These are phyloP conservation scores for Lablab purpureus DNA, from an alignment of 306 rosid genomes.

Conservation along the genomic window DNA sequence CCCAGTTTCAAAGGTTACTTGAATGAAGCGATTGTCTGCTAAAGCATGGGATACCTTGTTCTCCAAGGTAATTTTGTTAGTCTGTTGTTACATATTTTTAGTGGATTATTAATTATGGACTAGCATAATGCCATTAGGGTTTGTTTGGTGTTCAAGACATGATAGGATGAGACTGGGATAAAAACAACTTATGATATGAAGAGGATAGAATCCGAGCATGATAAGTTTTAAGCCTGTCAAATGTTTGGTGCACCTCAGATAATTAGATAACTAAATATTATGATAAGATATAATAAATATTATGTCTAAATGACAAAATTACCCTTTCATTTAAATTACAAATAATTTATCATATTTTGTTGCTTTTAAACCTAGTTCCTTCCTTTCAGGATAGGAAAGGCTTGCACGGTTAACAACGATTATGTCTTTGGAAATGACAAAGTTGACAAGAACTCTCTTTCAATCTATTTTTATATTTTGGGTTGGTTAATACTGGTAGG, in stretches of 20 bases:
- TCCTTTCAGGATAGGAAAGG: not conserved
- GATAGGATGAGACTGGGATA: not conserved
- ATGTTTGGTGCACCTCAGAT: not conserved
- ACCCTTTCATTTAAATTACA: not conserved
- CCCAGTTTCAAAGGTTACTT: conserved; percentile 77
- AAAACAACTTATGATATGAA: not conserved
- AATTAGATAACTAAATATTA: not conserved
- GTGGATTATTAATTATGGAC: conserved; percentile 20
- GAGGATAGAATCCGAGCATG: not conserved
- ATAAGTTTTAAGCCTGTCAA: not conserved
- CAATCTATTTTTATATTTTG: conserved; percentile 1
- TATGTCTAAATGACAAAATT: not conserved
- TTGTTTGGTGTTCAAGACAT: not conserved
- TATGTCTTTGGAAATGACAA: not conserved
- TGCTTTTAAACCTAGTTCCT: too few relatives aligned
- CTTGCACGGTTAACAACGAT: not conserved
- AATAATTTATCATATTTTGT: not conserved
- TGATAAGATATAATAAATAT: not conserved
- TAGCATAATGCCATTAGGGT: conserved; percentile 5
- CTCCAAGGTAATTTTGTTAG: conserved; percentile 64
- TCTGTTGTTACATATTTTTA: conserved; percentile 19
- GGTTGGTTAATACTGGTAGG: conserved; percentile 5
- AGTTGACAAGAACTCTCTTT: not conserved
- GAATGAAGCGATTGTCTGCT: conserved; percentile 73
- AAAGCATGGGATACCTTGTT: conserved; percentile 76